Percentiles rank a stretch among this genome's conserved stretches.
Conservation (phyloP, 306 rosid species). For the Vigna radiata region DNA sequence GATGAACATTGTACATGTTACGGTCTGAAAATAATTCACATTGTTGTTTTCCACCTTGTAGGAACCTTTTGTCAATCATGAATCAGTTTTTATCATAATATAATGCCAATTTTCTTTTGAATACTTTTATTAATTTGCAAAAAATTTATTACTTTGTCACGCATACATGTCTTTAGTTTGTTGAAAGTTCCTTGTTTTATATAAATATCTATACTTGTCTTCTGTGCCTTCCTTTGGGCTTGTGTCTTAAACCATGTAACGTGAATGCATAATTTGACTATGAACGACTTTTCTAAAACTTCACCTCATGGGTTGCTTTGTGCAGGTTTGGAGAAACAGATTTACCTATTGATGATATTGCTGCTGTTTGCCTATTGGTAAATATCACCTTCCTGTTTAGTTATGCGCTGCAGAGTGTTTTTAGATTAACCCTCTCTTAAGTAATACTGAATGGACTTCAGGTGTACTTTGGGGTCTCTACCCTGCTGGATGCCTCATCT, state of each 20-base stretch:
- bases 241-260: slow-evolving; percentile 34
- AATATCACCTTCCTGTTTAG: slow-evolving; percentile 36
- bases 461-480: slow-evolving; percentile 96
- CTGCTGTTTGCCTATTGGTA: slow-evolving; percentile 93
- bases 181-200: background rate
- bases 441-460: slow-evolving; percentile 45
- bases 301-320: slow-evolving; percentile 45
- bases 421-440: slow-evolving; percentile 21
- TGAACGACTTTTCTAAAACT: slow-evolving; percentile 23
- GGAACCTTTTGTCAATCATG: background rate
- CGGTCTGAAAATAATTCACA: slow-evolving; percentile 7
- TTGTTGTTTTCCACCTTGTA: slow-evolving; percentile 2
- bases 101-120: background rate
- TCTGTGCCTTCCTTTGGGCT: slow-evolving; percentile 2
- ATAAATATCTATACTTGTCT: background rate
- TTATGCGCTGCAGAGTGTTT: slow-evolving; percentile 36
- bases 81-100: slow-evolving; percentile 30
- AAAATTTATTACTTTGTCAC: background rate
- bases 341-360: slow-evolving; percentile 93
- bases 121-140: slow-evolving; percentile 3
- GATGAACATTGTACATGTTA: background rate
- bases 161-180: slow-evolving; percentile 16
- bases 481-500: slow-evolving; percentile 88
- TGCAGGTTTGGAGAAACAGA: slow-evolving; percentile 91
- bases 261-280: slow-evolving; percentile 30